Evolutionary conservation across 495 filamentous ascomycete genomes (phyloP).

Genomic region (Cladorrhinum samala): DNA sequence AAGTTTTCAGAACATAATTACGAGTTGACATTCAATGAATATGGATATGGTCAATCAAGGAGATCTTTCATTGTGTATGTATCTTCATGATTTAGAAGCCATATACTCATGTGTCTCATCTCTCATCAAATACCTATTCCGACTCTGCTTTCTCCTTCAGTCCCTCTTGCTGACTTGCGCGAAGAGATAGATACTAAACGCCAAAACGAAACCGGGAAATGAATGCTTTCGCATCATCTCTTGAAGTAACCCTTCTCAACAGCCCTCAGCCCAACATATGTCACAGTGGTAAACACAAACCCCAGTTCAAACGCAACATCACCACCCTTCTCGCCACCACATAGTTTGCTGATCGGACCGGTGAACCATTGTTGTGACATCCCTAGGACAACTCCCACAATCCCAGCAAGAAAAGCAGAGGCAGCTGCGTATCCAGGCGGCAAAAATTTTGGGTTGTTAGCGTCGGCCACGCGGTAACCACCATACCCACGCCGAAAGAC

Average conservation of each 20-base stretch:
- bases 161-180: too few species aligned
- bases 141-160: too few species aligned
- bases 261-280: constrained; percentile 42
- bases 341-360: constrained; percentile 63
- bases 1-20: too few species aligned
- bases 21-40: too few species aligned
- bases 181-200: too few species aligned
- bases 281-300: constrained; percentile 46
- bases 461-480: constrained; percentile 58
- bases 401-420: constrained; percentile 59
- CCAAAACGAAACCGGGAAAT: too few species aligned
- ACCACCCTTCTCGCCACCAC: constrained; percentile 53
- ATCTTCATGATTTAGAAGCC: too few species aligned
- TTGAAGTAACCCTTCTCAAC: constrained; percentile 52
- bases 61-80: too few species aligned
- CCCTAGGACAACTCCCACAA: constrained; percentile 67
- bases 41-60: too few species aligned
- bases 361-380: constrained; percentile 74
- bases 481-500: constrained; percentile 61
- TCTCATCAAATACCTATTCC: too few species aligned
- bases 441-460: constrained; percentile 53
- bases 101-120: too few species aligned
- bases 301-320: constrained; percentile 74
- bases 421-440: constrained; percentile 68
- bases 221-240: constrained; percentile 20